These are phyloP conservation scores for Penicillium sp. DNA, from an alignment of 2,329 filamentous ascomycete genomes.

Conservation along the genomic window DNA sequence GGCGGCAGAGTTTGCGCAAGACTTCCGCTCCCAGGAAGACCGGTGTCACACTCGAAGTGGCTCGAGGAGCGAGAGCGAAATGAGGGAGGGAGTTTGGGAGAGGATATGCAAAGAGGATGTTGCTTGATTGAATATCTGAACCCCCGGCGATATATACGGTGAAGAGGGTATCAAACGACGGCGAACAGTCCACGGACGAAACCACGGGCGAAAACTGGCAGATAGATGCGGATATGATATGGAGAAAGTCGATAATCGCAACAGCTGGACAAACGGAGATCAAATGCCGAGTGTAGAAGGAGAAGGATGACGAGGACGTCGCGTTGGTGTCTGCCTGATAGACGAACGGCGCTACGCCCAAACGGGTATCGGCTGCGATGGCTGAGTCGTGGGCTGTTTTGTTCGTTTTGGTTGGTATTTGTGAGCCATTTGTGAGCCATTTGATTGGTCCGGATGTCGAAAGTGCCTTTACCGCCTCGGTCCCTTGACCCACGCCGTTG, in stretches of 20 bases:
- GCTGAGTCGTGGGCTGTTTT: slow-evolving; percentile 16
- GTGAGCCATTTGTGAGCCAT: background rate
- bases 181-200: background rate
- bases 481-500: background rate
- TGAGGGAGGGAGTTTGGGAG: background rate
- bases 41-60: slow-evolving; percentile 2
- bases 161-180: background rate
- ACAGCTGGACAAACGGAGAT: slow-evolving; percentile 15
- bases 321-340: slow-evolving; percentile 41
- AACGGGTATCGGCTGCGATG: slow-evolving; percentile 21
- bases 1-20: background rate
- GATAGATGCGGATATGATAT: background rate
- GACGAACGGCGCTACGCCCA: slow-evolving; percentile 27
- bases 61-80: background rate
- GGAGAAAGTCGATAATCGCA: background rate
- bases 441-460: background rate
- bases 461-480: background rate
- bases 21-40: background rate
- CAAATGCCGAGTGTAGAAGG: slow-evolving; percentile 4
- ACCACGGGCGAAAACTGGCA: background rate
- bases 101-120: background rate
- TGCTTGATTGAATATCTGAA: background rate
- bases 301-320: slow-evolving; percentile 22
- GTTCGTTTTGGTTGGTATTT: background rate
- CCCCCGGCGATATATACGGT: background rate